Evolutionary conservation across 805 yeast species (phyloP).

Genomic region (Metschnikowia aberdeeniae): DNA sequence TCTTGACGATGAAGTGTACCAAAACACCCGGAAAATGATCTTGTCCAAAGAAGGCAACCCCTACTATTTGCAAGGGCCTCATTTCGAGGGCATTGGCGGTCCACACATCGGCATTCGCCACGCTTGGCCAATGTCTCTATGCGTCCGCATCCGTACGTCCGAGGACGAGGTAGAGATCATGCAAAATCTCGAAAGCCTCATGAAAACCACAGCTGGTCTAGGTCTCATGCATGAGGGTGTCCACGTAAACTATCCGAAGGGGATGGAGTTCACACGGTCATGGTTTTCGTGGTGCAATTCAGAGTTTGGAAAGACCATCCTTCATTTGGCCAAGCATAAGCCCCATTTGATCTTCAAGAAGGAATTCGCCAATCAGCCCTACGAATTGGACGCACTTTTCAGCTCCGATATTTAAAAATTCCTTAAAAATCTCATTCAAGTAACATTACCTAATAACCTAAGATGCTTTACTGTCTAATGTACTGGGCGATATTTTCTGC

Average conservation of each 20-base stretch:
- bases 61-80: slow-evolving; percentile 59
- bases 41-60: slow-evolving; percentile 71
- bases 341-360: slow-evolving; percentile 66
- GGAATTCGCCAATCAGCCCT: slow-evolving; percentile 26
- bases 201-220: slow-evolving; percentile 62
- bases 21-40: slow-evolving; percentile 76
- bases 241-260: slow-evolving; percentile 51
- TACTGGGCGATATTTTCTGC: slow-evolving; percentile 72
- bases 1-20: slow-evolving; percentile 54
- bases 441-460: not conserved
- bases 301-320: slow-evolving; percentile 83
- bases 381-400: slow-evolving; percentile 26
- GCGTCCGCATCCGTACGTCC: slow-evolving; percentile 70
- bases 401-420: not conserved
- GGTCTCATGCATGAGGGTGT: slow-evolving; percentile 86
- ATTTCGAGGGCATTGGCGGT: slow-evolving; percentile 80
- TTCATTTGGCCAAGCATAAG: slow-evolving; percentile 67
- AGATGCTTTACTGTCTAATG: slow-evolving; percentile 31
- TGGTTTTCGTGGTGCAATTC: slow-evolving; percentile 97
- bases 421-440: not conserved
- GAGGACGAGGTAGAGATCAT: slow-evolving; percentile 67
- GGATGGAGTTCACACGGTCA: slow-evolving; percentile 61
- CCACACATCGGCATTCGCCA: slow-evolving; percentile 79
- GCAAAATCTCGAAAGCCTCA: slow-evolving; percentile 44
- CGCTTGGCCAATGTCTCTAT: slow-evolving; percentile 92